Evolutionary conservation across 2,329 filamentous ascomycete genomes (phyloP).

Genomic region (Colletotrichum sp.): DNA sequence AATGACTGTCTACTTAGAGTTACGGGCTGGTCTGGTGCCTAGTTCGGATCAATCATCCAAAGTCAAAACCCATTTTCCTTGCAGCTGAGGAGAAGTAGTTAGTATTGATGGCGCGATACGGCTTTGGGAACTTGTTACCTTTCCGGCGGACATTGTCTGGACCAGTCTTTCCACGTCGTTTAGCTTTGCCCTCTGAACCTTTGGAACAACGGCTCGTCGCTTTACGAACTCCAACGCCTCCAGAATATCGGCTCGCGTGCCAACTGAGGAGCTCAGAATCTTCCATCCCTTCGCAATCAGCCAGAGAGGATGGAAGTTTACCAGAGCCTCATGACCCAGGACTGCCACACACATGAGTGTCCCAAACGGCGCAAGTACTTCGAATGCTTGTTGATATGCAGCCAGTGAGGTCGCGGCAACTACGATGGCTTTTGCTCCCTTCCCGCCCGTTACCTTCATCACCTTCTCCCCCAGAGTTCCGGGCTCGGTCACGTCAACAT

Average conservation of each 20-base stretch:
- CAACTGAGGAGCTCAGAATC: constrained; percentile 40
- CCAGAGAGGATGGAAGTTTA: constrained; percentile 36
- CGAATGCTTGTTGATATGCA: constrained; percentile 39
- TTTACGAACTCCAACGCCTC: constrained; percentile 47
- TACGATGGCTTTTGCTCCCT: constrained; percentile 31
- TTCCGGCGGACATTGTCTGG: not conserved
- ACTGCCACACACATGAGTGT: constrained; percentile 45
- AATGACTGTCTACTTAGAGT: not conserved
- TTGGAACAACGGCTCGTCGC: constrained; percentile 23
- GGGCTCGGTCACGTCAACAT: constrained; percentile 35
- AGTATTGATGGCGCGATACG: too few species aligned
- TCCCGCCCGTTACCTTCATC: constrained; percentile 25
- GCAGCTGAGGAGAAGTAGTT: not conserved
- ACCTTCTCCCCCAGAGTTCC: constrained; percentile 28
- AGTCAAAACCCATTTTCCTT: constrained; percentile 14
- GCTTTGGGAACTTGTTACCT: not conserved
- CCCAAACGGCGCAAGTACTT: constrained; percentile 40
- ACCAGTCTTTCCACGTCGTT: constrained; percentile 22
- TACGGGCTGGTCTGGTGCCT: not conserved
- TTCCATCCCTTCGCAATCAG: constrained; percentile 39
- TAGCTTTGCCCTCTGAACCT: constrained; percentile 28
- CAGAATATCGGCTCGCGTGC: constrained; percentile 40
- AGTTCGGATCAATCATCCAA: not conserved
- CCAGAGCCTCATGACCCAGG: constrained; percentile 25
- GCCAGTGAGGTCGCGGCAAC: constrained; percentile 32